Base-by-base conservation (phyloP, 2,329 filamentous ascomycete genomes). In the Fusarium torulosum region DNA sequence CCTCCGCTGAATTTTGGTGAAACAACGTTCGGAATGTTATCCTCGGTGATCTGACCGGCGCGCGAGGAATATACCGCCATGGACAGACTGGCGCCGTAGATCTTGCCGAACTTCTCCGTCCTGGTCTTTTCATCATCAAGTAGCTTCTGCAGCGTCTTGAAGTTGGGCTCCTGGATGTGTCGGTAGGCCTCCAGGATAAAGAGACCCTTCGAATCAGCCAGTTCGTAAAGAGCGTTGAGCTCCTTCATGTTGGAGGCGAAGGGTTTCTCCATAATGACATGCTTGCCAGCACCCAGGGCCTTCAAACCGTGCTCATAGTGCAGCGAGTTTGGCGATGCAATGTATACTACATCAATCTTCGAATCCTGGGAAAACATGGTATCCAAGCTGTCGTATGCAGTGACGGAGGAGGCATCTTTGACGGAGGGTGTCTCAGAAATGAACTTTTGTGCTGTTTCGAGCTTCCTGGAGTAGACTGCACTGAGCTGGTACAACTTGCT, bases 121-220 rank as follows among this genome's bases (percentile, higher is more conserved):
- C 67, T 49, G 0, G 42, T 43, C 20, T 67, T 68, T 6, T 62
- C 63, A 13, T 70, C 50, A 8, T 70, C 55, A n/a, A 70, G 44
- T 3, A 70, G 19, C 2, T 20, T 44, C 17, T 70, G 67, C 2
- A 70, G 37, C 20, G 29, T 61, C 13, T 68, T 54, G 43, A 70
- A 70, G 38, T 70, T 70, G 20, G 67, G 67, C n/a, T 70, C 67
- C 23, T 70, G 67, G 3, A 70, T 70, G 19, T 70, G 67, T 5
- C 67, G 59, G 2, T 65, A 70, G 10, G 67, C 67, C n/a, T 70
- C 63, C 0, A 70, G n/a, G 9, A 70, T 51, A 6, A 67, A 56
- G 0, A 67, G 23, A 4, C 29, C 37, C 7, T 65, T 70, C 6
- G 67, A 59, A 38, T 70, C 67, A 4, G 67, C 67, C 6, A 70